Evolutionary conservation across 1,284 basidiomycete genomes (phyloP), one percentile per base, ranked within the genome.

Genomic region (Volvariella volvacea): DNA sequence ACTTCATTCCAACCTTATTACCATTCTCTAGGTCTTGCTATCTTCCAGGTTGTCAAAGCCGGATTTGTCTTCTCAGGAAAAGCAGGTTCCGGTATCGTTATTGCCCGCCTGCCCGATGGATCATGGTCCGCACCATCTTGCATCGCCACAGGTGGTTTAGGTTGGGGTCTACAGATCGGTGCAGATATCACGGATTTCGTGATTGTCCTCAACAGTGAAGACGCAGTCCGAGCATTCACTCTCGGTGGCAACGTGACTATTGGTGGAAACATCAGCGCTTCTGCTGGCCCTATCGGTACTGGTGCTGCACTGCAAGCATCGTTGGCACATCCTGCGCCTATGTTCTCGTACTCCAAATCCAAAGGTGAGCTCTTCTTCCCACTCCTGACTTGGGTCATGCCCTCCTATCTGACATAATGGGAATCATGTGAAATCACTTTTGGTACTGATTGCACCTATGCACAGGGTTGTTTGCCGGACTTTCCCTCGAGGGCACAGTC

Each of bases 51-150:
- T 20, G 68, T 97, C 62, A 90, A 91, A 63, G 92, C 91, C 4
- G 93, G 94, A 1, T 97, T 97, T 68, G 82, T 97, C 46, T 96
- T 97, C 74, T 93, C 90, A 7, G 95, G 92, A 42, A 95, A 94
- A 66, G 92, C 91, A 1, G 95, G 95, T 30, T 92, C 89, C 0
- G 95, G 95, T 7, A 67, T 99, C 47, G 93, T 99, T 60, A 88
- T 97, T 56, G 91, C 95, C 8, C 83, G 96, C 14, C 78, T 98
- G 30, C 88, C 90, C 3, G 94, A 98, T 59, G 96, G 95, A 49
- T 93, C 89, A 16, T 98, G 95, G 95, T 93, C 89, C 39, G 94
- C 94, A 1, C 95, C 95, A 0, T 92, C 88, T 36, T 97, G 94
- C 67, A 96, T 99, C 61, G 94, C 91, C n/a, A 98, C 94, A 0